phyloP scores from a whole-genome alignment of 495 filamentous ascomycete species.

The Penicillium coffeae region DNA sequence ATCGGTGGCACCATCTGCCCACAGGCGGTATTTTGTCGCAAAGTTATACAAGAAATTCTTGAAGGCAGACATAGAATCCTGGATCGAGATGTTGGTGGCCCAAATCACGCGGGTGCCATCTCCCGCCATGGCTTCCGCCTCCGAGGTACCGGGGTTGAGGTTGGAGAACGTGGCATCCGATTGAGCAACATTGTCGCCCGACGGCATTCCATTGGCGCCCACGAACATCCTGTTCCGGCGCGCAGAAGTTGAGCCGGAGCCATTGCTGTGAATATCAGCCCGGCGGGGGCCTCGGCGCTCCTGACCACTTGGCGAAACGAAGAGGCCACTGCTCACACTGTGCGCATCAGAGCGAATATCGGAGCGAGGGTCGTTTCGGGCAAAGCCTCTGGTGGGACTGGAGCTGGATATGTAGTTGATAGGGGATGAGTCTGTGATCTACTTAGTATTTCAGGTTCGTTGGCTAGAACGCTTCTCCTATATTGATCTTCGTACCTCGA shows the following conservation, averaged over 20 bases:
- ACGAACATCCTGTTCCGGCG: conserved; percentile 71
- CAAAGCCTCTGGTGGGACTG: conserved; percentile 59
- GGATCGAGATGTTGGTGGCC: conserved; percentile 94
- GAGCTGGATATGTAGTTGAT: conserved; percentile 86
- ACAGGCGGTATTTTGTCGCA: conserved; percentile 88
- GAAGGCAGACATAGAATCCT: conserved; percentile 80
- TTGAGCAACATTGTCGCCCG: conserved; percentile 46
- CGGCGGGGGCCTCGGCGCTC: conserved; percentile 55
- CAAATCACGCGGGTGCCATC: conserved; percentile 80
- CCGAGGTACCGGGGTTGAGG: conserved; percentile 80
- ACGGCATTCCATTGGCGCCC: conserved; percentile 73
- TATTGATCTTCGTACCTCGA: conserved; percentile 54
- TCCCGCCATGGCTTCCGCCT: conserved; percentile 83
- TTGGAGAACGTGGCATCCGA: conserved; percentile 91
- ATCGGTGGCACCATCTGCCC: conserved; percentile 75
- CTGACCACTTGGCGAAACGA: conserved; percentile 62
- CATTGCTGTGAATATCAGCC: conserved; percentile 78
- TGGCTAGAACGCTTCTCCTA: background rate
- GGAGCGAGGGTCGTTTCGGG: conserved; percentile 46
- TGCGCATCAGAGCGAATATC: conserved; percentile 54
- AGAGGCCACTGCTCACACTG: conserved; percentile 81
- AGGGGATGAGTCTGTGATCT: conserved; percentile 72
- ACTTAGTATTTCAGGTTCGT: conserved; percentile 2
- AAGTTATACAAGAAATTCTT: conserved; percentile 90
- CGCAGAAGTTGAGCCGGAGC: conserved; percentile 60